Evolutionary conservation across 176 grass and related monocot genomes (phyloP).

Genomic region (Leersia perrieri): DNA sequence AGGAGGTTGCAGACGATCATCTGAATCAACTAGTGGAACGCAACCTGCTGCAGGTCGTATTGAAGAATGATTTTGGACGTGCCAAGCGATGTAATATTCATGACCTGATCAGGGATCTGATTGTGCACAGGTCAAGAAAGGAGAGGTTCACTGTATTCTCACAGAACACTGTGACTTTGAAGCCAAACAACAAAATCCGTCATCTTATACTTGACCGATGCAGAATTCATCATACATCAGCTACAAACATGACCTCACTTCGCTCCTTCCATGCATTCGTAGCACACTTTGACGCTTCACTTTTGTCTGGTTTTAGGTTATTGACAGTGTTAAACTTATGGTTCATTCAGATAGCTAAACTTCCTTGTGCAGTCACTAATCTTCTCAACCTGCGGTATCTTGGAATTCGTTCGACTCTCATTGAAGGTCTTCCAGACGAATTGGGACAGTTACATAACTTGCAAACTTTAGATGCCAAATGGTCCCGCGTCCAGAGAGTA

Average conservation of each 20-base stretch:
- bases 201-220: conserved; percentile 2
- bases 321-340: conserved; percentile 25
- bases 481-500: conserved; percentile 3
- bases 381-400: conserved; percentile 31
- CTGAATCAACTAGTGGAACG: conserved; percentile 5
- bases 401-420: background rate
- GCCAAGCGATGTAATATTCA: background rate
- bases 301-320: background rate
- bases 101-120: conserved; percentile 1
- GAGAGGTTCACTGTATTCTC: too few relatives aligned
- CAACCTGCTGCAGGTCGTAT: background rate
- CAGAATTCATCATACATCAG: background rate
- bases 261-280: background rate
- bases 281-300: background rate
- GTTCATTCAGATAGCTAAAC: background rate
- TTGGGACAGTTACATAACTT: conserved; percentile 19
- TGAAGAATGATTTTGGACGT: background rate
- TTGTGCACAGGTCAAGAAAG: background rate
- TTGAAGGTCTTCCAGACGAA: conserved; percentile 8
- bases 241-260: background rate
- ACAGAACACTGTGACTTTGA: too few relatives aligned
- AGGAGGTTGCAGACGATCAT: conserved; percentile 20
- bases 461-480: conserved; percentile 33
- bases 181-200: background rate
- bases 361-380: background rate